phyloP scores from a whole-genome alignment of 202 grass and related monocot species.

The Thinopyrum obtusiflorum region DNA sequence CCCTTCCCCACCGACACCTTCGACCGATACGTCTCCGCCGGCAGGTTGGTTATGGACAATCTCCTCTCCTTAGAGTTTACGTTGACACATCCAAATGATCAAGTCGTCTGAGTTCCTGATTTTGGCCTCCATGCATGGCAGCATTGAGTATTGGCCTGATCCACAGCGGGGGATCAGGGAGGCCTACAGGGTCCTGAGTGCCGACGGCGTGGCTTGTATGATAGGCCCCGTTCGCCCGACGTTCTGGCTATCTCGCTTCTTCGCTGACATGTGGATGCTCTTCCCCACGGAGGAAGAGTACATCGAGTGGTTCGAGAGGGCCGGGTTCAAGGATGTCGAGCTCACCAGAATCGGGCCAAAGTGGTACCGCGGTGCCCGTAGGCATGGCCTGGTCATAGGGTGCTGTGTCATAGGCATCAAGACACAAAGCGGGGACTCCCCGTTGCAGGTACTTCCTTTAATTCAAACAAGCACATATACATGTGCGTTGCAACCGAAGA shows the following conservation, averaged over 20 bases:
- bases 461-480: no score
- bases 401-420: neutral
- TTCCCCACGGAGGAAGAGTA: neutral
- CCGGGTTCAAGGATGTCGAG: neutral
- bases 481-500: no score
- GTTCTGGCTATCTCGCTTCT: constrained; percentile 66
- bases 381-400: neutral
- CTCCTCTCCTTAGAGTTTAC: no score
- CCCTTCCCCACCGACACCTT: constrained; percentile 53
- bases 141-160: constrained; percentile 77
- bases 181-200: constrained; percentile 60
- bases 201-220: constrained; percentile 48
- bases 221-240: constrained; percentile 66
- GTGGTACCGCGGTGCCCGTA: neutral
- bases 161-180: constrained; percentile 67
- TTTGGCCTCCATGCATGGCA: constrained; percentile 14
- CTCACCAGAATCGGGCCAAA: neutral
- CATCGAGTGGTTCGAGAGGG: neutral
- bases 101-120: no score
- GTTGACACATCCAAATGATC: no score
- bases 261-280: constrained; percentile 23
- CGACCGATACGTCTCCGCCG: constrained; percentile 62
- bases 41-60: constrained; percentile 38
- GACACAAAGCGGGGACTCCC: neutral
- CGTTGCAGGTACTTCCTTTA: neutral